Evolutionary conservation across 148 eudicot species (phyloP).

Genomic region (Beta vulgaris): DNA sequence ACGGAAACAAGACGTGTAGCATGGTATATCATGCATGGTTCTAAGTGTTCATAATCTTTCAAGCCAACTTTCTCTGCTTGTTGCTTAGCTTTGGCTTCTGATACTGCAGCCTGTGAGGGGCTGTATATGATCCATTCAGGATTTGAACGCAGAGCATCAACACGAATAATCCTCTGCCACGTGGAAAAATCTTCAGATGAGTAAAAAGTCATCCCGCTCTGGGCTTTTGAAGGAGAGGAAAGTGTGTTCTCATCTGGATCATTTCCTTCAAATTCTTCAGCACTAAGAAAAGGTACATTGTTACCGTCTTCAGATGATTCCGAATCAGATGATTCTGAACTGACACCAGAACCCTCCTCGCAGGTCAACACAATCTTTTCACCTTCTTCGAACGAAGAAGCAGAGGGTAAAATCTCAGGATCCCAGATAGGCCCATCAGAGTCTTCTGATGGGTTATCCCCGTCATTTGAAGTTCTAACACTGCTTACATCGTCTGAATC

Average conservation of each 20-base stretch:
- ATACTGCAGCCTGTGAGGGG: constrained; percentile 58
- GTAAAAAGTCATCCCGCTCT: not conserved
- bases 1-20: constrained; percentile 92
- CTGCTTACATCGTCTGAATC: constrained; percentile 35
- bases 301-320: constrained; percentile 70
- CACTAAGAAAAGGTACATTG: constrained; percentile 28
- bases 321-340: constrained; percentile 63
- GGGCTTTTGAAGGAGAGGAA: constrained; percentile 8
- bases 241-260: constrained; percentile 23
- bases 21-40: constrained; percentile 72
- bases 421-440: constrained; percentile 28
- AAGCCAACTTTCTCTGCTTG: constrained; percentile 76
- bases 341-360: constrained; percentile 32
- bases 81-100: constrained; percentile 55
- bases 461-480: constrained; percentile 30
- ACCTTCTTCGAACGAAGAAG: constrained; percentile 24
- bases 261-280: constrained; percentile 42
- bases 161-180: constrained; percentile 93
- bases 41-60: constrained; percentile 81
- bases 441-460: constrained; percentile 18
- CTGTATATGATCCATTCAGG: constrained; percentile 71
- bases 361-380: constrained; percentile 33
- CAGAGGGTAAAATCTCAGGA: constrained; percentile 12
- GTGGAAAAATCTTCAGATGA: constrained; percentile 70
- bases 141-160: constrained; percentile 89